Conservation (phyloP, 495 filamentous ascomycete species). For the Hypoxylon rickii region DNA sequence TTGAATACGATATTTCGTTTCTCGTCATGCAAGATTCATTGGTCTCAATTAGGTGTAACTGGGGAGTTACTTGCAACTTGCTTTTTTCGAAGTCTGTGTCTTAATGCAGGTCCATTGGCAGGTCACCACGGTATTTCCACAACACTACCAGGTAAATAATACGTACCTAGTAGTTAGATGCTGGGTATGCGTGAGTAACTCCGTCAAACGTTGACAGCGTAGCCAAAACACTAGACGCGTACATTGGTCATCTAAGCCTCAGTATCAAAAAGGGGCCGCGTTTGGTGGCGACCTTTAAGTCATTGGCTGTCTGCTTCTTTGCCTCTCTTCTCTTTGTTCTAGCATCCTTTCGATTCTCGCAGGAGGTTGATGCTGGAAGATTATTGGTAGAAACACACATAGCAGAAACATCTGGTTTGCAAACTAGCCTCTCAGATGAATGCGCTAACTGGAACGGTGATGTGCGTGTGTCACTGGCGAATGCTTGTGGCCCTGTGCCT, state of each 20-base stretch:
- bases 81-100: constrained; percentile 25
- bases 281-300: constrained; percentile 6
- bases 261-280: constrained; percentile 12
- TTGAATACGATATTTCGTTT: neutral
- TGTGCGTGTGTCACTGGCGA: constrained; percentile 21
- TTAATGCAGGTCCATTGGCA: constrained; percentile 26
- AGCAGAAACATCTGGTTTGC: too few species aligned
- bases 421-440: constrained; percentile 16
- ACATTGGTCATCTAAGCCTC: neutral
- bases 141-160: too few species aligned
- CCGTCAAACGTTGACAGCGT: constrained; percentile 2
- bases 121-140: constrained; percentile 16
- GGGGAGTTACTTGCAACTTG: constrained; percentile 13
- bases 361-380: neutral
- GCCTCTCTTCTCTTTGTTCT: constrained; percentile 13
- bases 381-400: constrained; percentile 15
- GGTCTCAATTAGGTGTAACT: constrained; percentile 31
- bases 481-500: constrained; percentile 14
- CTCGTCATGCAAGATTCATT: constrained; percentile 33
- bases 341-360: constrained; percentile 22
- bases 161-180: too few species aligned
- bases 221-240: constrained; percentile 12
- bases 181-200: too few species aligned
- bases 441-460: constrained; percentile 32
- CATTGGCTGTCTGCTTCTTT: constrained; percentile 15